Percentiles rank a stretch among this genome's conserved stretches.
phyloP scores from a whole-genome alignment of 2,329 filamentous ascomycete species.

The Chalaropsis thielavioides region DNA sequence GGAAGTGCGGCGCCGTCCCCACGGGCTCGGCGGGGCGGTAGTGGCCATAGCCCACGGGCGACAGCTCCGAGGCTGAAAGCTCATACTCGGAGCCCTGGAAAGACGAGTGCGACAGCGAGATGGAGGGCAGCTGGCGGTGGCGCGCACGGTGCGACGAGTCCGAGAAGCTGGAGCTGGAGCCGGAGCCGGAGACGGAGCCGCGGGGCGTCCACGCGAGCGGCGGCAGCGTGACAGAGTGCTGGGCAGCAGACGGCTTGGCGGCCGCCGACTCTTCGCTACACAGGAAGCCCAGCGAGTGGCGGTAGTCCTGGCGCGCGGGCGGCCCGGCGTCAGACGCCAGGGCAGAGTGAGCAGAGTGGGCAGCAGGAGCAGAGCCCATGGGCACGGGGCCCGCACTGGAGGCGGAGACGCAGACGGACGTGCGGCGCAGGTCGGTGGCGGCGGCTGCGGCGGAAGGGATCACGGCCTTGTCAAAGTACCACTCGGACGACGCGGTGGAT shows the following conservation, averaged over 20 bases:
- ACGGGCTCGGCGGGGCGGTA: background rate
- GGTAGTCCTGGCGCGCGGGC: background rate
- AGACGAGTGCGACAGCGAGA: background rate
- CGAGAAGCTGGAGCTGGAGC: background rate
- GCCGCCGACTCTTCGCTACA: background rate
- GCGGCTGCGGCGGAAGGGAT: background rate
- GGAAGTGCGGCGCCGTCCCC: background rate
- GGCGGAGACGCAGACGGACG: background rate
- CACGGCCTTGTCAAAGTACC: background rate
- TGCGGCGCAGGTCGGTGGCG: background rate
- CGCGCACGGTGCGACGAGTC: background rate
- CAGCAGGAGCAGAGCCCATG: background rate
- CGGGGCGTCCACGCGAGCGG: background rate
- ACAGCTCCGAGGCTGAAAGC: background rate
- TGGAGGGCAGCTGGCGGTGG: background rate
- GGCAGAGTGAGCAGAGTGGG: background rate
- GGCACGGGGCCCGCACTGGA: too few species aligned
- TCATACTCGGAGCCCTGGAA: background rate
- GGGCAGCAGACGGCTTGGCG: background rate
- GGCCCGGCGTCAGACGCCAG: background rate
- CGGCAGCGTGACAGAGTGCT: background rate
- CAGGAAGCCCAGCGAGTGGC: background rate
- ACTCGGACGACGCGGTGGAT: background rate
- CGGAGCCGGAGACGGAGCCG: background rate
- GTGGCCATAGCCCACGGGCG: background rate